Conservation (phyloP, 73 alveolate genomes). For the Paramecium octaurelia region DNA sequence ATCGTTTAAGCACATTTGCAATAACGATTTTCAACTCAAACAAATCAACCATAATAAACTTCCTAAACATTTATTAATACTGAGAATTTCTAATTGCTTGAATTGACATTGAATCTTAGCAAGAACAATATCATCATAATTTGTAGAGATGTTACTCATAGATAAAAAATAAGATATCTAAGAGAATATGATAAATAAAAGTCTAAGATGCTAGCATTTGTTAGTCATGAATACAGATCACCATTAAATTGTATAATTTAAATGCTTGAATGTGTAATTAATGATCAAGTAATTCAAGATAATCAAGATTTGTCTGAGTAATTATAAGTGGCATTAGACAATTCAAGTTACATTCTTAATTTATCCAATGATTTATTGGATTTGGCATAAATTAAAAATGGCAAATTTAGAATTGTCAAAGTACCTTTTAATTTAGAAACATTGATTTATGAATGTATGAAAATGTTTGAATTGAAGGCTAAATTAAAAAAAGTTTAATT, state of each 20-base stretch:
- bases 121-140: background rate
- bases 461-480: slow-evolving; percentile 41
- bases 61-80: background rate
- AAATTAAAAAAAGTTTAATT: background rate
- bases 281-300: background rate
- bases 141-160: slow-evolving; percentile 51
- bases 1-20: background rate
- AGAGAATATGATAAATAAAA: slow-evolving; percentile 40
- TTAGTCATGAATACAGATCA: slow-evolving; percentile 54
- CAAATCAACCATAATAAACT: background rate
- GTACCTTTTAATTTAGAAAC: slow-evolving; percentile 32
- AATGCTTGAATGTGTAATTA: slow-evolving; percentile 19
- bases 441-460: slow-evolving; percentile 5
- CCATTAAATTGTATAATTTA: slow-evolving; percentile 50
- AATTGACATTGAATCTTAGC: background rate
- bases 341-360: slow-evolving; percentile 32
- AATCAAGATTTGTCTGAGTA: background rate
- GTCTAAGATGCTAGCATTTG: slow-evolving; percentile 52
- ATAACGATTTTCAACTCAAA: background rate
- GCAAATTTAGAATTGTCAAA: slow-evolving; percentile 10
- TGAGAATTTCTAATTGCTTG: background rate
- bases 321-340: slow-evolving; percentile 31
- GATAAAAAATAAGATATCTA: slow-evolving; percentile 35
- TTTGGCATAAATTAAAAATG: slow-evolving; percentile 49
- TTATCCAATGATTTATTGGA: slow-evolving; percentile 54